phyloP scores from a whole-genome alignment of 2,329 filamentous ascomycete genomes.

The Parastagonospora nodorum region DNA sequence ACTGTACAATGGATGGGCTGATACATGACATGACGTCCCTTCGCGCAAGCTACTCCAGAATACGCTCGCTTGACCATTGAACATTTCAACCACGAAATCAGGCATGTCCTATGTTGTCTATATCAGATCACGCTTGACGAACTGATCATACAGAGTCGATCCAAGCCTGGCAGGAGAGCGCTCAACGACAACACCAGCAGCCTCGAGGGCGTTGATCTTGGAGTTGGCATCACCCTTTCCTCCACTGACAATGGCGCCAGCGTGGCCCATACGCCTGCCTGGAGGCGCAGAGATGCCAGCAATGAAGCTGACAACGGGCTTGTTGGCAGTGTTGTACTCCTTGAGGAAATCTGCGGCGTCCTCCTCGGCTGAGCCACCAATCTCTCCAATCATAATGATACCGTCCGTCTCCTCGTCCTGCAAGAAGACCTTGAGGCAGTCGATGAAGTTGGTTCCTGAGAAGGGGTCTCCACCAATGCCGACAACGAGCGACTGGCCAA shows the following conservation, averaged over 20 bases:
- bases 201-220: slow-evolving; percentile 94
- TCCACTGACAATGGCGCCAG: slow-evolving; percentile 95
- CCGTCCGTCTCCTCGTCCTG: slow-evolving; percentile 95
- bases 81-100: slow-evolving; percentile 2
- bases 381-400: slow-evolving; percentile 99
- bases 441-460: slow-evolving; percentile 99
- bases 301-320: slow-evolving; percentile 98
- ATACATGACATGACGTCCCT: slow-evolving; percentile 19
- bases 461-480: slow-evolving; percentile 99
- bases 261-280: slow-evolving; percentile 97
- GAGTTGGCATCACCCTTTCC: slow-evolving; percentile 98
- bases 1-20: slow-evolving; percentile 39
- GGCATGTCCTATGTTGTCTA: slow-evolving; percentile 54
- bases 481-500: slow-evolving; percentile 97
- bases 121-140: slow-evolving; percentile 93
- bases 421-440: slow-evolving; percentile 97
- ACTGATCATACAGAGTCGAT: slow-evolving; percentile 92
- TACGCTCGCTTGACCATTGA: slow-evolving; percentile 27
- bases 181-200: slow-evolving; percentile 94
- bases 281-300: slow-evolving; percentile 97
- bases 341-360: slow-evolving; percentile 96
- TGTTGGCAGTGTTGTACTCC: slow-evolving; percentile 87
- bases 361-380: slow-evolving; percentile 96
- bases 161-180: slow-evolving; percentile 79
- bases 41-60: slow-evolving; percentile 23